A percentile compares a stretch with the other conserved stretches of the same genome.
Conservation (phyloP, 2,329 filamentous ascomycete species). For the Penicillium sp. region DNA sequence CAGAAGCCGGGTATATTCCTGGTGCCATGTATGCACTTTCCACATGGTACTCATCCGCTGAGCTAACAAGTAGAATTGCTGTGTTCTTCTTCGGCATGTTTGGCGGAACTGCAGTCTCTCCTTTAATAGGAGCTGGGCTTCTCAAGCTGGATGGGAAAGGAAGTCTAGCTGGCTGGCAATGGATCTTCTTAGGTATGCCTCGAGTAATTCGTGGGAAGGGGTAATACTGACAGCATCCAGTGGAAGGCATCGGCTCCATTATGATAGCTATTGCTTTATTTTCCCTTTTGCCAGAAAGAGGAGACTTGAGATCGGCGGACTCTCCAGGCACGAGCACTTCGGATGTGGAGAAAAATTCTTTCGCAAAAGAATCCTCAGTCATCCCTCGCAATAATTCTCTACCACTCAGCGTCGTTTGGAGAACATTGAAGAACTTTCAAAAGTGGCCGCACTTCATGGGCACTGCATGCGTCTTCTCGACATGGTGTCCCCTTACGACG, state of each 20-base stretch:
- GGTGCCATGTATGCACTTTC: slow-evolving; percentile 53
- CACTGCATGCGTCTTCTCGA: slow-evolving; percentile 53
- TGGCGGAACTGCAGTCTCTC: slow-evolving; percentile 50
- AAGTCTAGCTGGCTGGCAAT: slow-evolving; percentile 51
- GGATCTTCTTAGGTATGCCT: slow-evolving; percentile 48
- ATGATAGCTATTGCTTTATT: slow-evolving; percentile 4
- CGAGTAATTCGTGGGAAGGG: too few relatives aligned
- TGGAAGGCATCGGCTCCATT: slow-evolving; percentile 10
- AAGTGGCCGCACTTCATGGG: slow-evolving; percentile 52
- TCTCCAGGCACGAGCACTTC: neutral
- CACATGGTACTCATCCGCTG: slow-evolving; percentile 50
- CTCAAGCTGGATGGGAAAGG: slow-evolving; percentile 45
- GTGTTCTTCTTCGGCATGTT: slow-evolving; percentile 57
- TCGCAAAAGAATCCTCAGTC: slow-evolving; percentile 1
- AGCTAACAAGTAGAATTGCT: slow-evolving; percentile 49
- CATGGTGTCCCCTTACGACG: slow-evolving; percentile 53
- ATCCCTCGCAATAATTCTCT: too few relatives aligned
- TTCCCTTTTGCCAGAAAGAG: slow-evolving; percentile 4
- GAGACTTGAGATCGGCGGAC: neutral
- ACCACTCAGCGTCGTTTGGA: neutral
- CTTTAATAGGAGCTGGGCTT: slow-evolving; percentile 50
- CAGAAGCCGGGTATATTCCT: slow-evolving; percentile 54
- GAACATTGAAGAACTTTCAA: slow-evolving; percentile 45
- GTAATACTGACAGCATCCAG: neutral
- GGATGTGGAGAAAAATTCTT: neutral